Conservation (phyloP, 306 rosid genomes). For the Prunus mira region DNA sequence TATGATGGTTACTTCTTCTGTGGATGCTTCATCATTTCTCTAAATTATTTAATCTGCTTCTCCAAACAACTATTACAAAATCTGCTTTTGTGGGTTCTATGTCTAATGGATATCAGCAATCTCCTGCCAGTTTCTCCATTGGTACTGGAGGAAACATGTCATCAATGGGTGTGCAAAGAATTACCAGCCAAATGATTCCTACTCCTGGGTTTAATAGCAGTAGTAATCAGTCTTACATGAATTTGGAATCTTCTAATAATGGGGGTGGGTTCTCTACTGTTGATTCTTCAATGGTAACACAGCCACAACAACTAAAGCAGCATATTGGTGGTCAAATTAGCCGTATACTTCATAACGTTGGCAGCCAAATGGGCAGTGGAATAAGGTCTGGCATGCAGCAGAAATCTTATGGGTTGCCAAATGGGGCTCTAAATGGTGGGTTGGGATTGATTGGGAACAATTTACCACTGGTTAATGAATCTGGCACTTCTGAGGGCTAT, state of each 20-base stretch:
- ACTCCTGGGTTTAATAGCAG: slow-evolving; percentile 78
- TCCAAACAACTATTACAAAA: slow-evolving; percentile 1
- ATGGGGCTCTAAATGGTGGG: slow-evolving; percentile 67
- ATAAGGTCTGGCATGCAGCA: slow-evolving; percentile 71
- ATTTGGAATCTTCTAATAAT: slow-evolving; percentile 58
- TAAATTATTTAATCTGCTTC: slow-evolving; percentile 10
- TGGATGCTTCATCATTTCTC: slow-evolving; percentile 36
- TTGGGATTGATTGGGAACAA: slow-evolving; percentile 75
- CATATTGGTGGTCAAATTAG: slow-evolving; percentile 67
- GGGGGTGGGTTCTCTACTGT: slow-evolving; percentile 60
- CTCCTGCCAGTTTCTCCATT: slow-evolving; percentile 54
- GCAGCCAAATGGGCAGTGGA: slow-evolving; percentile 75
- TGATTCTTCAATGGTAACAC: slow-evolving; percentile 63
- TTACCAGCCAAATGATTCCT: slow-evolving; percentile 94
- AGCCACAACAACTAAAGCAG: slow-evolving; percentile 71
- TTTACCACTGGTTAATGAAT: slow-evolving; percentile 54
- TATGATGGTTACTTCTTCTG: slow-evolving; percentile 58
- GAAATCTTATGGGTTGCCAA: slow-evolving; percentile 74
- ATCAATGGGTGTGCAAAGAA: slow-evolving; percentile 60
- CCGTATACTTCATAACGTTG: slow-evolving; percentile 63
- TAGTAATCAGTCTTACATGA: slow-evolving; percentile 57
- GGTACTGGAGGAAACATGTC: slow-evolving; percentile 72
- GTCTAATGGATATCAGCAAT: slow-evolving; percentile 83
- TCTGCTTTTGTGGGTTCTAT: slow-evolving; percentile 56
- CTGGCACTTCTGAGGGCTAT: slow-evolving; percentile 66